phyloP scores from a whole-genome alignment of 2,329 filamentous ascomycete genomes.

The Malbranchea cinnamomea region DNA sequence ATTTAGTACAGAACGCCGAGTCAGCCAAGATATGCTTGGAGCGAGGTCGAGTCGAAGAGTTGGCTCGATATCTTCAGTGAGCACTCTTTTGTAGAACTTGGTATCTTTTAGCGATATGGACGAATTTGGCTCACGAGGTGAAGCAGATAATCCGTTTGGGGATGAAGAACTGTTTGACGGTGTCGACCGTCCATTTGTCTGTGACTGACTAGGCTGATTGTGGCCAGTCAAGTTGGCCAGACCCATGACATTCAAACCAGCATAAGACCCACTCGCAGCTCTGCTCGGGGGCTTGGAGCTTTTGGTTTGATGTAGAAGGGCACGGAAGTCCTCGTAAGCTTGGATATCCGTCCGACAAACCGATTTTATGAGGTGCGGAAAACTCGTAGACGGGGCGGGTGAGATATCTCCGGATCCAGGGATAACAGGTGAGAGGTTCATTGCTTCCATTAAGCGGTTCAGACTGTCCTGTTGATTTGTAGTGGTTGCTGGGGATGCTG shows the following conservation, averaged over 20 bases:
- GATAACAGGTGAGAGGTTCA: constrained; percentile 37
- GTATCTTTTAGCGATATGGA: constrained; percentile 62
- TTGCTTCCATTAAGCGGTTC: constrained; percentile 45
- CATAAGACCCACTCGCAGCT: constrained; percentile 56
- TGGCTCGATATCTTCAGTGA: constrained; percentile 87
- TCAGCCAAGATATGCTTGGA: constrained; percentile 85
- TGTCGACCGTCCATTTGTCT: constrained; percentile 46
- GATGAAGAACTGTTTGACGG: constrained; percentile 30
- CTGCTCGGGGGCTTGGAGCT: constrained; percentile 48
- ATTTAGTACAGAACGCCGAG: constrained; percentile 66
- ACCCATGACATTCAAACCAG: constrained; percentile 45
- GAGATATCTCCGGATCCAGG: constrained; percentile 37
- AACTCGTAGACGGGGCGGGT: constrained; percentile 53
- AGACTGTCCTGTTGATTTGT: constrained; percentile 39
- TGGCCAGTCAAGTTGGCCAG: constrained; percentile 31
- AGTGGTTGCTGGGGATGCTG: constrained; percentile 60
- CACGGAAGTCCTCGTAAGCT: constrained; percentile 72
- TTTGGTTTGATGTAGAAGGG: constrained; percentile 55
- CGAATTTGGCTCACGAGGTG: constrained; percentile 26
- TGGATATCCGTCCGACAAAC: constrained; percentile 68
- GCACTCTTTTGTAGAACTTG: constrained; percentile 80
- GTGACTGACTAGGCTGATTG: constrained; percentile 38
- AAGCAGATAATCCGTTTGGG: constrained; percentile 26
- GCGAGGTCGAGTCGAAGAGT: constrained; percentile 79
- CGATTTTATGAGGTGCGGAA: constrained; percentile 69